Conservation (phyloP, 179 eudicot species). For the Camellia oleifera region DNA sequence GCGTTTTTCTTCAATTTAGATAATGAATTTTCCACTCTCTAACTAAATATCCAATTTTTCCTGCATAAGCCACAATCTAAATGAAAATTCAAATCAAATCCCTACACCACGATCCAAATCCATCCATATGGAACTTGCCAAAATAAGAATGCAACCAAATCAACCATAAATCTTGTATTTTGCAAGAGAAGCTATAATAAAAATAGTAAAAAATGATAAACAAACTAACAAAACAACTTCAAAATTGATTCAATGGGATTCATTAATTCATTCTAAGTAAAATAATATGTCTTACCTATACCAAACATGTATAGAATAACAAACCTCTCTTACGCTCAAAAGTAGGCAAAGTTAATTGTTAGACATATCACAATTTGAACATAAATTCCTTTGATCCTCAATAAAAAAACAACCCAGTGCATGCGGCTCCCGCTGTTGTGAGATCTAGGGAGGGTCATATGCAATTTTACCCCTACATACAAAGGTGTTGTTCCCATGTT, state of each 20-base stretch:
- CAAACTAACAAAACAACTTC: neutral
- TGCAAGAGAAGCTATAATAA: neutral
- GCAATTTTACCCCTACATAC: too few species aligned
- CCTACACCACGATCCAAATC: neutral
- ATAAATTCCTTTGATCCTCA: neutral
- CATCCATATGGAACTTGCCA: neutral
- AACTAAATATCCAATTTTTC: neutral
- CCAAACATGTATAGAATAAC: neutral
- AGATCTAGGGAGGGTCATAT: too few species aligned
- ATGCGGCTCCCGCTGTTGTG: too few species aligned
- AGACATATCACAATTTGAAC: too few species aligned
- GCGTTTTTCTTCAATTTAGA: too few species aligned
- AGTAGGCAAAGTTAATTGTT: too few species aligned
- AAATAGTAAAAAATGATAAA: neutral
- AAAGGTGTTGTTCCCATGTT: too few species aligned
- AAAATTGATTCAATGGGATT: neutral
- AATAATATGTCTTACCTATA: neutral
- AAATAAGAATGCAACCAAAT: neutral
- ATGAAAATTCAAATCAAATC: neutral
- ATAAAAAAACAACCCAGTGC: too few species aligned
- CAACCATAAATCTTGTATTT: constrained; percentile 3
- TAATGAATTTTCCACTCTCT: too few species aligned
- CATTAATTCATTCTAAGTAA: neutral
- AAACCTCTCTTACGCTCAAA: too few species aligned
- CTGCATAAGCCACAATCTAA: neutral